These are phyloP conservation scores for Phaeosphaeria sp. DNA, from an alignment of 2,329 filamentous ascomycete genomes.

Conservation along the genomic window DNA sequence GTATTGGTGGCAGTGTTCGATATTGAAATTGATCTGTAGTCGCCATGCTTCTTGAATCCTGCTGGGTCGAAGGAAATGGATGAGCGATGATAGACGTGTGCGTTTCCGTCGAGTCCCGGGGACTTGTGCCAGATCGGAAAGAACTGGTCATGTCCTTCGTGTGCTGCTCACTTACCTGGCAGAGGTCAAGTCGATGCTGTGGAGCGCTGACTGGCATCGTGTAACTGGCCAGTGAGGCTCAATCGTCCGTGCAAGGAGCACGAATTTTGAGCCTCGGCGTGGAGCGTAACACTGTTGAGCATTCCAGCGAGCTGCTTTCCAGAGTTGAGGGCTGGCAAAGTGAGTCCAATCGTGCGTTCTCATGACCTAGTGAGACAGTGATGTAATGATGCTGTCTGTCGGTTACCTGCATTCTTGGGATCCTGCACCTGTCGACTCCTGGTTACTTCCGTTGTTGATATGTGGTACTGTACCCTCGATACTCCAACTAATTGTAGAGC, in stretches of 20 bases:
- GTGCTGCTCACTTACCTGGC: background rate
- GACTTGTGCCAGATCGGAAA: background rate
- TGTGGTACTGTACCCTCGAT: background rate
- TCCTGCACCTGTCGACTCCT: background rate
- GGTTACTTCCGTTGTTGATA: background rate
- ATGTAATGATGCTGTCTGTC: background rate
- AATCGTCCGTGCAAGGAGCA: background rate
- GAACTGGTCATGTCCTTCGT: background rate
- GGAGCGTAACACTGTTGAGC: background rate
- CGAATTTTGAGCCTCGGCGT: background rate
- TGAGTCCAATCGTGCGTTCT: background rate
- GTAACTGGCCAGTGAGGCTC: background rate
- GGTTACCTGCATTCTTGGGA: conserved; percentile 3
- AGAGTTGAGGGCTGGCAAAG: background rate
- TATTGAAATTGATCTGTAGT: background rate
- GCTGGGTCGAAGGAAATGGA: background rate
- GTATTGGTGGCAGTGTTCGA: too few relatives aligned
- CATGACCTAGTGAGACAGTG: background rate
- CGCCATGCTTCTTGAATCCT: background rate
- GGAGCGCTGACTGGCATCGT: background rate
- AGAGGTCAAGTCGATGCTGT: background rate
- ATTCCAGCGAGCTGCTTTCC: background rate
- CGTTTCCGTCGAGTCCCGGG: too few relatives aligned
- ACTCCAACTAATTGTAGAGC: background rate
- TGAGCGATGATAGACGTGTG: too few relatives aligned